Base-by-base conservation (phyloP, 345 rosid species). In the Dovyalis caffra region DNA sequence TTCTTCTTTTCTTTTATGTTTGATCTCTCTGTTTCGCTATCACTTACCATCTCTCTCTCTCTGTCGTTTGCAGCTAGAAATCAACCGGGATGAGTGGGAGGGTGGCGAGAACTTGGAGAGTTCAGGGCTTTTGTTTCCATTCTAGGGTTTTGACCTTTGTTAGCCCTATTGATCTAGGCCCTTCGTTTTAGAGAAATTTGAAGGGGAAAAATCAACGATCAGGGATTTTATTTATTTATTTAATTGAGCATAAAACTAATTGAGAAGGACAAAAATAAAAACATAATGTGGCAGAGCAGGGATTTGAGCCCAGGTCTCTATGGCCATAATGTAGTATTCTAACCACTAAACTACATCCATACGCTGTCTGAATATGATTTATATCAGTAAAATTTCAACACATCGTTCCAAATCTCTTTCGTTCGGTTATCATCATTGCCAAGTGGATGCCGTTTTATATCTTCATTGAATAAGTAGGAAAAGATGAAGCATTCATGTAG, bases 261-360 rank as follows among this genome's bases (percentile, higher is more conserved):
- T 7, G 11, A 23, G 16, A 63, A 63, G 8, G 14, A 14, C 1
- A 31, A 29, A 26, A 63, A 14, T 5, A 0, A 0, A 10, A 10
- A 29, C 87, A 89, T 87, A 90, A 91, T 92, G n/a, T n/a, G n/a
- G n/a, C n/a, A n/a, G n/a, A n/a, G n/a, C n/a, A n/a, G n/a, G n/a
- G n/a, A n/a, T n/a, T 90, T 89, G 87, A 90, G 91, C 92, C 91
- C 86, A 88, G 90, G 88, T 89, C 96, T 86, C 88, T 80, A 91
- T n/a, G n/a, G n/a, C n/a, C n/a, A n/a, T n/a, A n/a, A n/a, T n/a
- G n/a, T n/a, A n/a, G n/a, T n/a, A n/a, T n/a, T n/a, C n/a, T n/a
- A n/a, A n/a, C n/a, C n/a, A n/a, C n/a, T n/a, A n/a, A n/a, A n/a
- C n/a, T n/a, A n/a, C n/a, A n/a, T n/a, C n/a, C n/a, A n/a, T n/a